Evolutionary conservation across 2,329 filamentous ascomycete genomes (phyloP), one percentile per base, ranked within the genome.

Genomic region (Fusarium haematococcum): DNA sequence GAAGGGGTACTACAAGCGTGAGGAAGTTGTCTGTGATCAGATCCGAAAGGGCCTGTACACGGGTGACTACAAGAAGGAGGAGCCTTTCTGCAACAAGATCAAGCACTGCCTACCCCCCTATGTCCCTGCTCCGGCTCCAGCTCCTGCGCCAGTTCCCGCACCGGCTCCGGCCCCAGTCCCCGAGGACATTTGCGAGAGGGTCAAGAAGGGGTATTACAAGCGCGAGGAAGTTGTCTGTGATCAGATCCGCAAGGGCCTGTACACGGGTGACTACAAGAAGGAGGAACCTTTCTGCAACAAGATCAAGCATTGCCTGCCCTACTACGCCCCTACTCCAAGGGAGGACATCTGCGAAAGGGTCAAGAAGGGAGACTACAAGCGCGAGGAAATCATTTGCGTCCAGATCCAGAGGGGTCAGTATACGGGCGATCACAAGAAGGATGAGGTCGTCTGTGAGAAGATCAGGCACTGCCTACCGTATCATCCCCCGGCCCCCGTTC

Each of bases 71-170:
- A 27, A 50, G 41, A 45, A 45, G 45, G 45, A 50, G 45, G 45
- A 50, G 8, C 23, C 8, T 10, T 50, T 50, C 23, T 50, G 45
- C 45, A 27, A 50, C 4, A 50, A 54, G 50, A 54, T 54, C 50
- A 32, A 33, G 9, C 50, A 54, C n/a, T 54, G 50, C 10, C 25
- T 54, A 8, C 50, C 50, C 18, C 10, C 30, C 2, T 6, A 14
- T 27, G 33, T 8, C 13, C 37, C 57, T 57, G 33, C n/a, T 69
- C 74, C 14, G 6, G 63, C 35, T 23, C 68, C 67, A 0, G 70
- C 56, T 43, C 69, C 68, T 11, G 54, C 32, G 20, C 70, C 68
- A 57, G 59, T 43, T 48, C 59, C 35, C 39, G 57, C 54, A 2
- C 30, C 50, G 2, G 50, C 23, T 52, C 48, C 48, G 5, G 48